These are phyloP conservation scores for Dipodascus geniculatus DNA, from an alignment of 805 yeast species.

Conservation along the genomic window DNA sequence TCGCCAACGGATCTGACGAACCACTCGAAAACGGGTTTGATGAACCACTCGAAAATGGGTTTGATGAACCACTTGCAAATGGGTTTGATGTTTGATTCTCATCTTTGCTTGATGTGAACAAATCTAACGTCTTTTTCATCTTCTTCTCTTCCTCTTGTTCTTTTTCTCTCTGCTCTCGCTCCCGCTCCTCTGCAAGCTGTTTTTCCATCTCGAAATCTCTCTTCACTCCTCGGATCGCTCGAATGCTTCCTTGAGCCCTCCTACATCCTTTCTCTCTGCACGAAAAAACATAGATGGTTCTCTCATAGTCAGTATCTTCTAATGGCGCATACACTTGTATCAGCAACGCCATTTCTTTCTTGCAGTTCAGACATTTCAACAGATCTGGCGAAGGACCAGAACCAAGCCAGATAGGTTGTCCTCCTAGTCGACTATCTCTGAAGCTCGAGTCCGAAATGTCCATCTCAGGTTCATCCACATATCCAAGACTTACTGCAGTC, in stretches of 20 bases:
- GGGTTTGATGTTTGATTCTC: neutral
- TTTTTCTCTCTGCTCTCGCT: slow-evolving; percentile 33
- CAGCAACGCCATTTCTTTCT: slow-evolving; percentile 47
- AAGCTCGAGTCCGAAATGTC: slow-evolving; percentile 13
- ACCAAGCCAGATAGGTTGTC: slow-evolving; percentile 40
- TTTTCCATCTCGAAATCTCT: slow-evolving; percentile 41
- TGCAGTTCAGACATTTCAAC: slow-evolving; percentile 57
- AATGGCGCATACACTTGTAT: slow-evolving; percentile 76
- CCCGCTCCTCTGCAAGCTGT: slow-evolving; percentile 29
- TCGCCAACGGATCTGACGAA: neutral
- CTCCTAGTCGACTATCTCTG: slow-evolving; percentile 71
- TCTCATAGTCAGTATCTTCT: slow-evolving; percentile 59
- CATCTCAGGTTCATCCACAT: slow-evolving; percentile 17
- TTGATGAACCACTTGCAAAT: neutral
- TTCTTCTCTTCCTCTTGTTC: slow-evolving; percentile 25
- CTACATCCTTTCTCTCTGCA: slow-evolving; percentile 58
- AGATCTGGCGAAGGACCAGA: slow-evolving; percentile 39
- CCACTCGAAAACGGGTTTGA: neutral
- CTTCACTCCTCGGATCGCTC: slow-evolving; percentile 65
- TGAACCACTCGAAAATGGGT: neutral
- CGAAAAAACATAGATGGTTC: slow-evolving; percentile 69
- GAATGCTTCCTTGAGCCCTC: slow-evolving; percentile 55
- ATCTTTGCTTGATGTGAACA: neutral
- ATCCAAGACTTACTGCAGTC: slow-evolving; percentile 1
- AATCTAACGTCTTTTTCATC: slow-evolving; percentile 1